Evolutionary conservation across 2,329 filamentous ascomycete genomes (phyloP), one percentile per base, ranked within the genome.

Genomic region (Aspergillus flavus): DNA sequence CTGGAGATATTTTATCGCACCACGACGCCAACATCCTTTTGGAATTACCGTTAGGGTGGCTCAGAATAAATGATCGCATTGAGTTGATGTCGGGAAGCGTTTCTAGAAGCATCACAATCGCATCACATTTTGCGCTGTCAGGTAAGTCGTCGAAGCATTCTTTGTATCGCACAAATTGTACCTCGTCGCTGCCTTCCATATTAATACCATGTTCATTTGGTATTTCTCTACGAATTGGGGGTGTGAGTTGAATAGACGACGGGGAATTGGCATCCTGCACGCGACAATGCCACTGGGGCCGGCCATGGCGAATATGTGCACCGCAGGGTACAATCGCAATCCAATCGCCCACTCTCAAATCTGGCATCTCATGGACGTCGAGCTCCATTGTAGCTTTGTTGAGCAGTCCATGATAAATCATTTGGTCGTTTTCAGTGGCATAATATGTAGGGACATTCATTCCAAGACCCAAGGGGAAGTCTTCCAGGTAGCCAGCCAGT

Each of bases 1-100:
- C 85, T 2, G 87, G 85, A 0, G 89, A 86, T 11, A 97, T 83
- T 21, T 83, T 79, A 26, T 86, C 81, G 66, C 79, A 76, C 88
- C 88, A 91, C 53, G 76, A 79, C 4, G 77, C 73, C 28, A 91
- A 74, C 2, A 68, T 69, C 2, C 70, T 73, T 4, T 61, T 54
- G 5, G n/a, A 58, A 19, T 23, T 60, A 41, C 12, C 30, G 46
- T 69, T 69, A 28, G 77, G 68, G 14, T 56, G 16, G 1, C 58
- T 39, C 21, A 28, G 65, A 14, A 88, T 76, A 63, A 82, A 87
- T 0, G 73, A 64, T 34, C 76, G 81, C 80, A 83, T 82, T 6
- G 73, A 66, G 11, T 67, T 41, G 0, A 83, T 71, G 12, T 61
- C 64, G 2, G 81, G 81, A 2, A 83, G 73, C 0, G 75, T 78